Conservation (phyloP, 352 stramenopile genomes). For the Phytophthora constricta region DNA sequence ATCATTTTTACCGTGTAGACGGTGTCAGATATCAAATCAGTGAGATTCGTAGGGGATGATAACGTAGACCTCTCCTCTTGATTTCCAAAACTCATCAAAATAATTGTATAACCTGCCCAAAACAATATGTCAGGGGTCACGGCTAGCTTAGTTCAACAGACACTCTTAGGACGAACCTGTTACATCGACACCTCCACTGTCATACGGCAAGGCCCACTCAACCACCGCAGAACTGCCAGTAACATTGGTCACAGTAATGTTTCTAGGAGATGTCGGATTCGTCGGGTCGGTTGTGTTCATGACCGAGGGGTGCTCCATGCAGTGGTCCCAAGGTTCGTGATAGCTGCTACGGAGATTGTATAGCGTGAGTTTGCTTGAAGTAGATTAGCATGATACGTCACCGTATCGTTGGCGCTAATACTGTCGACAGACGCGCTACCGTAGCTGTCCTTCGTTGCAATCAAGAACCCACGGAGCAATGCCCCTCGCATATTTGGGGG, state of each 20-base stretch:
- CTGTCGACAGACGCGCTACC: conserved; percentile 19
- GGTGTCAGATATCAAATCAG: conserved; percentile 38
- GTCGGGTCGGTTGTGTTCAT: conserved; percentile 43
- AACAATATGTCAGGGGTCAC: conserved; percentile 8
- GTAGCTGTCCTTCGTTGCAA: conserved; percentile 40
- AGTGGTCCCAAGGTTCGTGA: conserved; percentile 49
- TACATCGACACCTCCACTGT: conserved; percentile 54
- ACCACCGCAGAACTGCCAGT: conserved; percentile 46
- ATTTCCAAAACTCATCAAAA: conserved; percentile 25
- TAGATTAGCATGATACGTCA: conserved; percentile 33
- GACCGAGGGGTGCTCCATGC: conserved; percentile 31
- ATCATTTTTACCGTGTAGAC: conserved; percentile 61
- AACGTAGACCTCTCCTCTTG: conserved; percentile 15
- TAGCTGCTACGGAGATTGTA: conserved; percentile 39
- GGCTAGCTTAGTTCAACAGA: neutral
- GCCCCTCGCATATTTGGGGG: conserved; percentile 62
- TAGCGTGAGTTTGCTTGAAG: conserved; percentile 43
- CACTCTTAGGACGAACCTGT: conserved; percentile 33
- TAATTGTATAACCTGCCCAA: conserved; percentile 32
- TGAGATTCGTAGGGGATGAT: conserved; percentile 33
- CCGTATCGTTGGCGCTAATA: conserved; percentile 28
- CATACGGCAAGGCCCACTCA: conserved; percentile 45
- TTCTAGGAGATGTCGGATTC: conserved; percentile 36
- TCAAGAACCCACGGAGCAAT: conserved; percentile 47
- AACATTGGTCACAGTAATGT: conserved; percentile 37